These are phyloP conservation scores for Sonneratia caseolaris DNA, from an alignment of 345 rosid species.

Conservation along the genomic window DNA sequence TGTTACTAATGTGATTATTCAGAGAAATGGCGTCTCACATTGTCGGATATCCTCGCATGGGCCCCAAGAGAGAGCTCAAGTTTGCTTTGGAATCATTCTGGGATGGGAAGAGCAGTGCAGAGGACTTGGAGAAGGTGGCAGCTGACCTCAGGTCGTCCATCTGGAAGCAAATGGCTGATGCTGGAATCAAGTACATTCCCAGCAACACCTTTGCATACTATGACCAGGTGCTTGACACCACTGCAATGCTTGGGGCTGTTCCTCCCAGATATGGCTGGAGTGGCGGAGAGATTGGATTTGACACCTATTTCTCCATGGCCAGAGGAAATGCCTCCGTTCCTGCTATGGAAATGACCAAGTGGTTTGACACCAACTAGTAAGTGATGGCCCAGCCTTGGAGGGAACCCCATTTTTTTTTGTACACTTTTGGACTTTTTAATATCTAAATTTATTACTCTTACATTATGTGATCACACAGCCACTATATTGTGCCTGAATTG, in stretches of 20 bases:
- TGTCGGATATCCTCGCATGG: slow-evolving; percentile 89
- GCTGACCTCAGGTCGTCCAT: slow-evolving; percentile 79
- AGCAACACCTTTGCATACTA: too few species aligned
- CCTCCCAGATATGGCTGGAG: slow-evolving; percentile 76
- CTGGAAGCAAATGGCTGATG: slow-evolving; percentile 48
- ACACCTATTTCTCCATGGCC: slow-evolving; percentile 89
- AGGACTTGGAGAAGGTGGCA: slow-evolving; percentile 74
- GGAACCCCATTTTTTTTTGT: too few species aligned
- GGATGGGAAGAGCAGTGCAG: slow-evolving; percentile 90
- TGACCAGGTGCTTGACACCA: too few species aligned
- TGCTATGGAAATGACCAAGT: slow-evolving; percentile 99
- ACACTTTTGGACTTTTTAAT: too few species aligned
- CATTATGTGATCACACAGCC: too few species aligned
- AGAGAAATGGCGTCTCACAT: slow-evolving; percentile 88
- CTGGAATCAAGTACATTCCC: too few species aligned
- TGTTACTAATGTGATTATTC: not conserved
- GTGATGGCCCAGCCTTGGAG: slow-evolving; percentile 17
- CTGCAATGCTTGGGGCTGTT: slow-evolving; percentile 53
- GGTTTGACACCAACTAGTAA: slow-evolving; percentile 99
- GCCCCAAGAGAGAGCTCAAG: slow-evolving; percentile 25
- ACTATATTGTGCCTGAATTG: too few species aligned
- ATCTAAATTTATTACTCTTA: too few species aligned
- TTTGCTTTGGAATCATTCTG: slow-evolving; percentile 97
- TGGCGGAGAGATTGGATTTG: slow-evolving; percentile 80
- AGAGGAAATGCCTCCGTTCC: slow-evolving; percentile 95